Base-by-base conservation (phyloP, 2,329 filamentous ascomycete genomes). In the Dothidotthia symphoricarpi region DNA sequence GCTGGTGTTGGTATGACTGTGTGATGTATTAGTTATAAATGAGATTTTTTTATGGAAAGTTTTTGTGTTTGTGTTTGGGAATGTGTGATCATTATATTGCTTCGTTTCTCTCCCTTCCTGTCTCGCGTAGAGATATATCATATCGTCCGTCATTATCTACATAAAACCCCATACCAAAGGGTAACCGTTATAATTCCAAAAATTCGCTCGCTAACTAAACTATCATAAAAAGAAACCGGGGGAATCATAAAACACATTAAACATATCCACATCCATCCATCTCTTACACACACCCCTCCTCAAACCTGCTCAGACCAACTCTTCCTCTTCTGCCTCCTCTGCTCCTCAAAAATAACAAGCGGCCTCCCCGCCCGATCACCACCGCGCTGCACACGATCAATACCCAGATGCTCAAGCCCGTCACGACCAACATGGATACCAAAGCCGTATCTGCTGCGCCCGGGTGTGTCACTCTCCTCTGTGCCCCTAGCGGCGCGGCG, bases 371-470 rank as follows among this genome's bases (percentile, higher is more conserved):
- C 61, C 8, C 57, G 44, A 19, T 55, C 56, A 6, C 59, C 61
- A 2, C 63, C 64, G 6, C 65, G 42, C 63, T 68, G 61, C 26
- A 80, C 67, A 12, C 78, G 73, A 57, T 83, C 80, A 45, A 83
- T 74, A 0, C 80, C 79, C 9, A 81, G 62, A 58, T 78, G 78
- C 49, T 81, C 77, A 39, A 71, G 72, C 1, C 78, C 79, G 55
- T 82, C 80, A 16, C 77, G 68, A 0, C 79, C 80, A 2, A 73
- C 63, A 45, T 76, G 78, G 13, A 78, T 69, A 1, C 77, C 78
- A 54, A 82, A 80, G 0, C 73, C 77, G 49, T 80, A 83, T 34
- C 67, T 28, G 61, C 66, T 7, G 71, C 55, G 6, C 50, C 51
- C 0, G 64, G 63, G 4, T 61, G 46, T 34, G 3, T 47, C 28